Percentiles rank a stretch among this genome's conserved stretches.
These are phyloP conservation scores for Pleurotus eryngii DNA, from an alignment of 768 basidiomycete species.

Conservation along the genomic window DNA sequence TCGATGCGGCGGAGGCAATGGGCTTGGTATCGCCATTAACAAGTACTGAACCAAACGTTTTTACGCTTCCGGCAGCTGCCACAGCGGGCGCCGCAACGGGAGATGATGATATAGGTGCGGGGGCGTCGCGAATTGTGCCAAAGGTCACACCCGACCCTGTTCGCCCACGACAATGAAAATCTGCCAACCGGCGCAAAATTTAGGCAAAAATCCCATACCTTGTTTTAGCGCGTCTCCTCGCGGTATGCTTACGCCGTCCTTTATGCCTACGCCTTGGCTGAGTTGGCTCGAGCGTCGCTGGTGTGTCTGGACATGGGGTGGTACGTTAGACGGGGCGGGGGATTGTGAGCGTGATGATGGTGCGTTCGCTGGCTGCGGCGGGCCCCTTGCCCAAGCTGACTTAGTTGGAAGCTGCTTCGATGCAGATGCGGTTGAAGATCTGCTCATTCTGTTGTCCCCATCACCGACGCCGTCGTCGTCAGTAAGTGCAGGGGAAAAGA, in stretches of 20 bases:
- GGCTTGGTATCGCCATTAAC: conserved; percentile 63
- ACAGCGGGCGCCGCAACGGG: conserved; percentile 66
- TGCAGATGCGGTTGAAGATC: conserved; percentile 72
- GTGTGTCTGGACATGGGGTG: conserved; percentile 51
- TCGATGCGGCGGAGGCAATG: conserved; percentile 39
- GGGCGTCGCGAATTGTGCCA: conserved; percentile 84
- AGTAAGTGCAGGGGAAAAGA: conserved; percentile 11
- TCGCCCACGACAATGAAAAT: neutral
- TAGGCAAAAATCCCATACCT: conserved; percentile 39
- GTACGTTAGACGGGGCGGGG: conserved; percentile 54
- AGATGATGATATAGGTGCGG: conserved; percentile 77
- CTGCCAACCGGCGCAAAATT: conserved; percentile 6
- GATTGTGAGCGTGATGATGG: conserved; percentile 77
- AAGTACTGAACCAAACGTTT: conserved; percentile 79
- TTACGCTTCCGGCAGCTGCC: conserved; percentile 65
- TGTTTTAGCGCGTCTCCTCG: conserved; percentile 66
- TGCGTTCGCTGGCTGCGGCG: conserved; percentile 60
- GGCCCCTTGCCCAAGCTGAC: conserved; percentile 92
- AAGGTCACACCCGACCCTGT: conserved; percentile 71
- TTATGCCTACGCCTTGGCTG: conserved; percentile 66
- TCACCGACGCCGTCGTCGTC: neutral
- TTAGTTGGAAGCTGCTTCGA: conserved; percentile 73
- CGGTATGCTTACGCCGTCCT: conserved; percentile 76
- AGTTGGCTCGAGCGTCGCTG: conserved; percentile 78
- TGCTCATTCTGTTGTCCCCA: conserved; percentile 76